These are phyloP conservation scores for Suhomyces xylopsoci DNA, from an alignment of 805 yeast genomes.

Conservation along the genomic window DNA sequence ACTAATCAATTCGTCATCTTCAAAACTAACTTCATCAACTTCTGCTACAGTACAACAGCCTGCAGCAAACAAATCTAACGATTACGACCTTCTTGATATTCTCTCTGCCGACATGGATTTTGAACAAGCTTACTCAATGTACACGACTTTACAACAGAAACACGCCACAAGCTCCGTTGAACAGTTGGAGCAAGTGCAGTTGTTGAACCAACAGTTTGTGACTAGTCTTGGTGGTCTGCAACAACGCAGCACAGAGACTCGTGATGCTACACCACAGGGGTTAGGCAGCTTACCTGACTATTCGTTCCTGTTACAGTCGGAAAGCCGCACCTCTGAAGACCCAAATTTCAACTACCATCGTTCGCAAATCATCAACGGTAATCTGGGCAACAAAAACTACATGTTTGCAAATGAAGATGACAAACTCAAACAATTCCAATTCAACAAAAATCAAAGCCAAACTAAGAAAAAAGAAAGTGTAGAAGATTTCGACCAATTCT, in stretches of 20 bases:
- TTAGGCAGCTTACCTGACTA: constrained; percentile 5
- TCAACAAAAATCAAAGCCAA: background rate
- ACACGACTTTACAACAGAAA: constrained; percentile 37
- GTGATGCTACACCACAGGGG: constrained; percentile 1
- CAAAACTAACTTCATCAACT: background rate
- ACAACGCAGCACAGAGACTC: background rate
- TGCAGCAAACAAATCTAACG: background rate
- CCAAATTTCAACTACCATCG: constrained; percentile 5
- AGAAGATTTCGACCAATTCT: constrained; percentile 35
- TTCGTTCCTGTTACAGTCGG: constrained; percentile 1
- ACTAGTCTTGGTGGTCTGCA: constrained; percentile 2
- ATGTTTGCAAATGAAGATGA: background rate
- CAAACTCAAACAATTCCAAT: background rate
- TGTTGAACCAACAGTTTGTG: constrained; percentile 22
- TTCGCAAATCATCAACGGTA: constrained; percentile 1
- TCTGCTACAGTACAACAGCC: background rate
- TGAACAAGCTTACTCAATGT: constrained; percentile 44
- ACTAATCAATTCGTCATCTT: background rate
- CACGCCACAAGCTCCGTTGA: constrained; percentile 32
- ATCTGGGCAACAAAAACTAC: background rate
- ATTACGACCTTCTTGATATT: constrained; percentile 21
- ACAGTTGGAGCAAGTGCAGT: constrained; percentile 37
- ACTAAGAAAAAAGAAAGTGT: constrained; percentile 2
- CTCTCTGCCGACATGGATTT: constrained; percentile 42
- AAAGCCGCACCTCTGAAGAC: background rate